Percentiles rank a stretch among this genome's conserved stretches.
Evolutionary conservation across 495 filamentous ascomycete species (phyloP).

Genomic region (Hyaloscypha bicolor): DNA sequence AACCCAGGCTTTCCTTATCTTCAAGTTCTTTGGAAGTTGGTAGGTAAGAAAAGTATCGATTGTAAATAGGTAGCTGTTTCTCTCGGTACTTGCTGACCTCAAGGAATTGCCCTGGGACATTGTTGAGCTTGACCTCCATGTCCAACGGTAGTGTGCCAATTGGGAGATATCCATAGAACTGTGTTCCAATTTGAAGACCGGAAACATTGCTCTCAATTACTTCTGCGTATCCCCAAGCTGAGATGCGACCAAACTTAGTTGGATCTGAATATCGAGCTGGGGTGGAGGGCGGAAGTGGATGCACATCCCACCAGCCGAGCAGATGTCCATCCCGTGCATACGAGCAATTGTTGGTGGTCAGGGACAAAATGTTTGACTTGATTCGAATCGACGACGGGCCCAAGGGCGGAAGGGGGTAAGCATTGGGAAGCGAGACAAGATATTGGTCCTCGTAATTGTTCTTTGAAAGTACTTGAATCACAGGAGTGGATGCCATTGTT

Average conservation of each 20-base stretch:
- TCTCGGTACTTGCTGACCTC: slow-evolving; percentile 48
- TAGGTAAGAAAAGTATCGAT: slow-evolving; percentile 45
- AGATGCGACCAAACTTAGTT: slow-evolving; percentile 51
- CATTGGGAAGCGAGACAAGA: slow-evolving; percentile 34
- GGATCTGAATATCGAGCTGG: slow-evolving; percentile 56
- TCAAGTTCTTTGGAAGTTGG: slow-evolving; percentile 22
- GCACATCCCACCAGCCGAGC: slow-evolving; percentile 52
- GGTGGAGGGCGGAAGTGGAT: slow-evolving; percentile 37
- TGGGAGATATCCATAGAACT: slow-evolving; percentile 44
- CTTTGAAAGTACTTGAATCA: slow-evolving; percentile 41
- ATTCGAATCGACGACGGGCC: slow-evolving; percentile 44
- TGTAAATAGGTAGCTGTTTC: slow-evolving; percentile 53
- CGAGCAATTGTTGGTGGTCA: slow-evolving; percentile 58
- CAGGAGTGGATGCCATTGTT: slow-evolving; percentile 14
- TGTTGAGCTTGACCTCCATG: slow-evolving; percentile 30
- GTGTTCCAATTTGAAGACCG: slow-evolving; percentile 36
- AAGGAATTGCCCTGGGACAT: slow-evolving; percentile 38
- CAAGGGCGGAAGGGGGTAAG: slow-evolving; percentile 33
- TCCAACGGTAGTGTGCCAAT: slow-evolving; percentile 41
- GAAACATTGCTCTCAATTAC: slow-evolving; percentile 49
- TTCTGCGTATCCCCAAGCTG: slow-evolving; percentile 58
- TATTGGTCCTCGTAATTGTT: slow-evolving; percentile 41
- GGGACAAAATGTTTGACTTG: slow-evolving; percentile 44
- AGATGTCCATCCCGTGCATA: slow-evolving; percentile 53
- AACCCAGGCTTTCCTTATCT: slow-evolving; percentile 35